Conservation (phyloP, 257 asterid genomes). For the Capsicum chinense region DNA sequence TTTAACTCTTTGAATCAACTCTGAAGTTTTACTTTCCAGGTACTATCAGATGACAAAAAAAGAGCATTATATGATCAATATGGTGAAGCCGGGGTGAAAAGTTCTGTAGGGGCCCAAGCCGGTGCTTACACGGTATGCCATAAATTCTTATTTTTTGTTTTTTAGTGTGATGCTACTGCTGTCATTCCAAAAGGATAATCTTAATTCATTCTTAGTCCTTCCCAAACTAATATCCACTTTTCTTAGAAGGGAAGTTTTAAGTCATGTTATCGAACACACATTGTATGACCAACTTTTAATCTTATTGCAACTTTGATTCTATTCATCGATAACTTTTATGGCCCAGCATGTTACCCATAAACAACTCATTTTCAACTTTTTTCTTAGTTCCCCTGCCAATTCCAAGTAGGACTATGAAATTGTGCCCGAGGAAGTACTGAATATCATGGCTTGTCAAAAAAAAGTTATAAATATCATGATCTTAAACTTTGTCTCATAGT, state of each 20-base stretch:
- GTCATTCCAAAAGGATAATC: background rate
- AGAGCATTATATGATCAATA: conserved; percentile 94
- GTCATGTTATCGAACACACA: background rate
- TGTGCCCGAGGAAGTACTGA: background rate
- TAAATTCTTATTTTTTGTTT: conserved; percentile 18
- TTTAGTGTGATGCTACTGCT: background rate
- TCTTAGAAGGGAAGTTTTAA: background rate
- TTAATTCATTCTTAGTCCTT: conserved; percentile 22
- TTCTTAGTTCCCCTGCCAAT: conserved; percentile 4
- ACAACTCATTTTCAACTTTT: background rate
- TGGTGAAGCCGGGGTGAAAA: conserved; percentile 97
- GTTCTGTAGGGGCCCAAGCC: conserved; percentile 75
- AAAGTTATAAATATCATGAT: background rate
- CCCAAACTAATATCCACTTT: background rate
- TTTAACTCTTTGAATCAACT: conserved; percentile 33
- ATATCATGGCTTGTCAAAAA: background rate
- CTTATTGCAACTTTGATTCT: background rate
- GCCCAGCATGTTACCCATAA: background rate
- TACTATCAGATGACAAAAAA: conserved; percentile 97
- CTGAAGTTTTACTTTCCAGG: conserved; percentile 73
- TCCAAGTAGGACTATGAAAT: conserved; percentile 3
- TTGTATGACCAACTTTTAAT: background rate
- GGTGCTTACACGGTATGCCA: conserved; percentile 86
- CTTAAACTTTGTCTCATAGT: background rate
- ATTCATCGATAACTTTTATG: background rate